Evolutionary conservation across 805 yeast species (phyloP).

Genomic region (Myxozyma udenii): DNA sequence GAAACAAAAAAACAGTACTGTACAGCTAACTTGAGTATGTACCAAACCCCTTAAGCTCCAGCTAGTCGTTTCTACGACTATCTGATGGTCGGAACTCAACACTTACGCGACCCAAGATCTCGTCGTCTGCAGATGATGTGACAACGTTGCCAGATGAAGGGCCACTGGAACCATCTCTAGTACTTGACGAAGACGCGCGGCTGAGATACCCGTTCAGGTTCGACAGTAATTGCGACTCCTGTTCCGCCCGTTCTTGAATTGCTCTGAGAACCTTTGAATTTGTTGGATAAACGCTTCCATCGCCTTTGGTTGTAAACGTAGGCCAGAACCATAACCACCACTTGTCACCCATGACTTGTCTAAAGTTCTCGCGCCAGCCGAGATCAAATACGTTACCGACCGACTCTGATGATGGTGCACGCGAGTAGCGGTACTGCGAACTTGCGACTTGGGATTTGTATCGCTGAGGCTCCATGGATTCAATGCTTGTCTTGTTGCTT

Average conservation of each 20-base stretch:
- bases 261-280: conserved; percentile 34
- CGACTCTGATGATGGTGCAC: conserved; percentile 45
- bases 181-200: conserved; percentile 1
- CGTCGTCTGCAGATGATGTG: conserved; percentile 18
- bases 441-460: conserved; percentile 40
- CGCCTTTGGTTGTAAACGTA: conserved; percentile 41
- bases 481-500: conserved; percentile 76
- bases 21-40: too few relatives aligned
- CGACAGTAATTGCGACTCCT: conserved; percentile 33
- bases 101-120: conserved; percentile 23
- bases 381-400: conserved; percentile 73
- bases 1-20: too few relatives aligned
- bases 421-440: conserved; percentile 40
- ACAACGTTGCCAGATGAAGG: conserved; percentile 7
- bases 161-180: background rate
- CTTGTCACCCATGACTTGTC: conserved; percentile 65
- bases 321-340: conserved; percentile 76
- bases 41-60: too few relatives aligned
- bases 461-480: conserved; percentile 47
- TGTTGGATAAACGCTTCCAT: conserved; percentile 38
- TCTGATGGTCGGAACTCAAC: conserved; percentile 26
- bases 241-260: conserved; percentile 37
- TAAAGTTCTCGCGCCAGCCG: conserved; percentile 63
- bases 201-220: conserved; percentile 15
- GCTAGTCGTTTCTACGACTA: too few relatives aligned